phyloP scores from a whole-genome alignment of 371 early-diverging fungal species.

The Lichtheimia ornata region DNA sequence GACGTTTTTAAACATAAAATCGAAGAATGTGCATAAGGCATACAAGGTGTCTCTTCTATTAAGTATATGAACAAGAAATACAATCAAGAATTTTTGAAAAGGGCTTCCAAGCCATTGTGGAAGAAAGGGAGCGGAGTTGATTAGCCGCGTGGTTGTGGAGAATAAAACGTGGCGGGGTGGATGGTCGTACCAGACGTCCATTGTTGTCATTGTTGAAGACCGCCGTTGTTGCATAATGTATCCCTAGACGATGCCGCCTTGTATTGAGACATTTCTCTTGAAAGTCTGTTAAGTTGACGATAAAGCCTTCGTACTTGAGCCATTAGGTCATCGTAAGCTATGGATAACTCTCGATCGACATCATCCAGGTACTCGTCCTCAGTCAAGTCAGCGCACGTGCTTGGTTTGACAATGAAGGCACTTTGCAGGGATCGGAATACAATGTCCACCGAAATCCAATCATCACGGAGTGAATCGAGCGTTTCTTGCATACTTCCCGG shows the following conservation, averaged over 20 bases:
- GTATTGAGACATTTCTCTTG: slow-evolving; percentile 19
- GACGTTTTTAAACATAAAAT: no score
- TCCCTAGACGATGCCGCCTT: background rate
- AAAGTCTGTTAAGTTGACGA: slow-evolving; percentile 19
- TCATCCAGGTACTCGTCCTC: slow-evolving; percentile 27
- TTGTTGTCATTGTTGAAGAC: no score
- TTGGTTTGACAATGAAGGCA: slow-evolving; percentile 12
- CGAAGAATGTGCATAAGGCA: no score
- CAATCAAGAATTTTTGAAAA: no score
- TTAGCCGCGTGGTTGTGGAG: no score
- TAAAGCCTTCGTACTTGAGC: slow-evolving; percentile 25
- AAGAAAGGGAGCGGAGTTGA: no score
- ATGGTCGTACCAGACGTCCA: no score
- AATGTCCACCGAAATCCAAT: slow-evolving; percentile 20
- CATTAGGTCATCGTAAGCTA: slow-evolving; percentile 27
- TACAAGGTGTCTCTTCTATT: no score
- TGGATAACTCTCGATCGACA: slow-evolving; percentile 24
- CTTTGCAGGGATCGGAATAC: slow-evolving; percentile 15
- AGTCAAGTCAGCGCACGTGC: background rate
- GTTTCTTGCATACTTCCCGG: slow-evolving; percentile 13
- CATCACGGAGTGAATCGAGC: slow-evolving; percentile 15
- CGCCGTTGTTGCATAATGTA: background rate
- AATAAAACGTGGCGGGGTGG: no score
- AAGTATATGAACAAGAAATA: no score
- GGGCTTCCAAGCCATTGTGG: no score